Percentiles rank a stretch among this genome's conserved stretches.
phyloP scores from a whole-genome alignment of 225 moss, liverwort and hornwort species.

The Marchantia polymorpha region DNA sequence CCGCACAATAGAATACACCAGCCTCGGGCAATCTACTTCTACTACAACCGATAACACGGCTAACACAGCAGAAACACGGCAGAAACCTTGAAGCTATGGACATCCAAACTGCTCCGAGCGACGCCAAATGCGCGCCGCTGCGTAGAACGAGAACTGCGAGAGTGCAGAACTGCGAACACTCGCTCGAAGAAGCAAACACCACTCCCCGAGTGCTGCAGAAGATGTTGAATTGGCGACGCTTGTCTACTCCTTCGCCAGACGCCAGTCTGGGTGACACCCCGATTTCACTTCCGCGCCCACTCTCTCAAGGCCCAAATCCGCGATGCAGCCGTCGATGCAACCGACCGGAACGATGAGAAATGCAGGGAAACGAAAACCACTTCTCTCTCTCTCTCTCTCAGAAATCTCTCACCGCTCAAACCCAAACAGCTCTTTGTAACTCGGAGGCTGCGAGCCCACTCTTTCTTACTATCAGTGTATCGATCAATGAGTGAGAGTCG shows the following conservation, averaged over 20 bases:
- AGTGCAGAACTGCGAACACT: neutral
- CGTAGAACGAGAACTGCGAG: too few species aligned
- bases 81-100: neutral
- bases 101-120: neutral
- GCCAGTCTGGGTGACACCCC: neutral
- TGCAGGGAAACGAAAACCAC: neutral
- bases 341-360: neutral
- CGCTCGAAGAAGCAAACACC: too few species aligned
- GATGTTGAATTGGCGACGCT: neutral
- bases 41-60: too few species aligned
- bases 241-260: neutral
- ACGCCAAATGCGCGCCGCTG: neutral
- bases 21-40: neutral
- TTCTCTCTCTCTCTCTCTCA: neutral
- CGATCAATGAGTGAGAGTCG: neutral
- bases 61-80: too few species aligned
- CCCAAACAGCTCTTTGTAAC: too few species aligned
- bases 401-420: neutral
- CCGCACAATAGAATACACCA: neutral
- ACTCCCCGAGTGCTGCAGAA: neutral
- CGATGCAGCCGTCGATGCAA: neutral
- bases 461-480: neutral
- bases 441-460: too few species aligned
- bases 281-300: neutral
- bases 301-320: neutral